Base-by-base conservation (phyloP, 345 rosid genomes). In the Eucalyptus leucophloia region DNA sequence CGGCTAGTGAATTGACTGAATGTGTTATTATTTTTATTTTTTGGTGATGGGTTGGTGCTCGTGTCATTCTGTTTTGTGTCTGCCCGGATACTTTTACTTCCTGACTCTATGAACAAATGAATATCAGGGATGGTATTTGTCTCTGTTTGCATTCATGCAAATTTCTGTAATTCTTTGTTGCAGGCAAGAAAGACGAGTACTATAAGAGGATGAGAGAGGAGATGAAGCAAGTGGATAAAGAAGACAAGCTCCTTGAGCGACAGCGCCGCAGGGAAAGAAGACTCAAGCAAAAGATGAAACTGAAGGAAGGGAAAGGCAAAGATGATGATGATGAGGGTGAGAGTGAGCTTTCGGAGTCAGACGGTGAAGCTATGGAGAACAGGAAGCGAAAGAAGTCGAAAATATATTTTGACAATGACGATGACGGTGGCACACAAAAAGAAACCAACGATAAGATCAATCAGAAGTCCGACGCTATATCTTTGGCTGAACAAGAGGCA, bases 401-500 rank as follows among this genome's bases (percentile, higher is more conserved):
- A 95, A 91, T 91, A n/a, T 88, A 93, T 88, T 91, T 93, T 47
- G 94, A 95, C 86, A 92, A 92, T 65, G 93, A 92, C 32, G 87
- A 49, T 30, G 95, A 95, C 23, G 89, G 89, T 51, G 93, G 83
- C 12, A 93, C 91, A 44, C 51, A 26, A 28, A 90, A 56, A 77
- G 91, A 88, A 88, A 87, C 23, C 10, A 65, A 42, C 26, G 91
- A 87, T 23, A 88, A 49, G 10, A 86, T 88, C 4, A 93, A 88
- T 85, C 19, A 90, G 86, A 89, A 92, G 18, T 89, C 92, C 9
- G 96, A 97, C 58, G 87, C 99, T 4, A 44, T 94, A 77, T 94
- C 98, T 83, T 19, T 96, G 87, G 95, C 94, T 44, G 98, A 97
- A 58, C 99, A 95, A 92, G 99, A 98, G 94, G 97, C 94, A 89